Base-by-base conservation (phyloP, 176 grass and related monocot genomes). In the Themeda triandra region DNA sequence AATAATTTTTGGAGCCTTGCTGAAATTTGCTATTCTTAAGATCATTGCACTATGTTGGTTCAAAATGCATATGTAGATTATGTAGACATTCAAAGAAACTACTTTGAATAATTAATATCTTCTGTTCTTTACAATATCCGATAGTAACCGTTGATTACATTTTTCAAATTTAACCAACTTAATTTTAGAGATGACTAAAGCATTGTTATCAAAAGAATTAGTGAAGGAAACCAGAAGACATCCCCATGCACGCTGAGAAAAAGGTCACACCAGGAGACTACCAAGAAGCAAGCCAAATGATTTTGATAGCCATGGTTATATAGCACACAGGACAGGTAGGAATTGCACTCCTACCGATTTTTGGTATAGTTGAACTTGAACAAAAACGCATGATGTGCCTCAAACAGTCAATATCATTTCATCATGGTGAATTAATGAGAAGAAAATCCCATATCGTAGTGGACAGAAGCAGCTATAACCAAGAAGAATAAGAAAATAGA, bases 81-180 rank as follows among this genome's bases (percentile, higher is more conserved):
- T 53, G 31, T 66, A 74, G 24, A 74, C 42, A 18, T 13, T 45
- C 25, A 76, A 73, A 80, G 76, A 72, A 86, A 68, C 30, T 66
- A 80, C 46, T 80, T 79, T 80, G 30, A 49, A 18, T 18, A 17
- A 56, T 66, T 27, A 10, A 74, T 86, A 46, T 32, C 58, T 75
- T 80, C 13, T 56, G 54, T 31, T 59, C 13, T 68, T 54, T 32
- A 81, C 18, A 81, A 13, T 75, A 32, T 56, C 44, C 59, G 81
- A 33, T 53, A 58, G 63, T 32, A 24, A 76, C 14, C 15, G 70
- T 70, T 8, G 19, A 4, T 64, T 80, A 19, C 62, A 35, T 60
- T 73, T 80, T 66, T 46, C 11, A 54, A 64, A 37, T 11, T 28
- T 33, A 75, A 42, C 24, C 7, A 73, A 74, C 41, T 39, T n/a